Conservation (phyloP, 2,329 filamentous ascomycete genomes). For the Grosmannia clavigera region DNA sequence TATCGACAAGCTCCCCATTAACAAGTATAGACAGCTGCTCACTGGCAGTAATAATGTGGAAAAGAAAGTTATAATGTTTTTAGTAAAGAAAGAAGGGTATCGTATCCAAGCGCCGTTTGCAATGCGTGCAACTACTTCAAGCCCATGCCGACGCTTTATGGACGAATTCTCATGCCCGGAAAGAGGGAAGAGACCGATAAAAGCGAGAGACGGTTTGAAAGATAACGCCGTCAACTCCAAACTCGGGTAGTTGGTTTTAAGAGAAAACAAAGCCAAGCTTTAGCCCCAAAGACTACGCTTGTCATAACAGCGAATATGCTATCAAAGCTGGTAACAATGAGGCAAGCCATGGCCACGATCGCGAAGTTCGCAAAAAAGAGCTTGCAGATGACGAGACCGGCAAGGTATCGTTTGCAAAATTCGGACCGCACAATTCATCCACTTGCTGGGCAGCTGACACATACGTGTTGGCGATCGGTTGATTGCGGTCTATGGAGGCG, state of each 20-base stretch:
- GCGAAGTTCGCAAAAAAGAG: background rate
- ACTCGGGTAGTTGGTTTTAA: background rate
- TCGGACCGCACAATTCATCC: slow-evolving; percentile 49
- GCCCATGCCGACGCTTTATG: background rate
- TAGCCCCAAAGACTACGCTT: background rate
- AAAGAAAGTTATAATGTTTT: background rate
- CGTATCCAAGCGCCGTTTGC: background rate
- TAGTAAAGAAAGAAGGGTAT: background rate
- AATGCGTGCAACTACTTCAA: background rate
- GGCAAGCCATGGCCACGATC: background rate
- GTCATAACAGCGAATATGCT: background rate
- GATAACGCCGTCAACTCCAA: no score
- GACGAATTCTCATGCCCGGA: background rate
- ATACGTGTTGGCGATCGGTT: slow-evolving; percentile 60
- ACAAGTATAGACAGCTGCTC: background rate
- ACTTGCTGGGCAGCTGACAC: slow-evolving; percentile 57
- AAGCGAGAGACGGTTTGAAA: background rate
- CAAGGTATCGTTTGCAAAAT: slow-evolving; percentile 45
- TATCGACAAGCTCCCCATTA: background rate
- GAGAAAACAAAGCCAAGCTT: background rate
- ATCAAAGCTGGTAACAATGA: background rate
- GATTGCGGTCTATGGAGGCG: slow-evolving; percentile 51
- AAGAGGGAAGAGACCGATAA: background rate
- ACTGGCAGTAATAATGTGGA: background rate
- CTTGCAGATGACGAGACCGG: slow-evolving; percentile 21